These are phyloP conservation scores for Dictyostelium brefeldianum DNA, from an alignment of 78 protist species.

Conservation along the genomic window DNA sequence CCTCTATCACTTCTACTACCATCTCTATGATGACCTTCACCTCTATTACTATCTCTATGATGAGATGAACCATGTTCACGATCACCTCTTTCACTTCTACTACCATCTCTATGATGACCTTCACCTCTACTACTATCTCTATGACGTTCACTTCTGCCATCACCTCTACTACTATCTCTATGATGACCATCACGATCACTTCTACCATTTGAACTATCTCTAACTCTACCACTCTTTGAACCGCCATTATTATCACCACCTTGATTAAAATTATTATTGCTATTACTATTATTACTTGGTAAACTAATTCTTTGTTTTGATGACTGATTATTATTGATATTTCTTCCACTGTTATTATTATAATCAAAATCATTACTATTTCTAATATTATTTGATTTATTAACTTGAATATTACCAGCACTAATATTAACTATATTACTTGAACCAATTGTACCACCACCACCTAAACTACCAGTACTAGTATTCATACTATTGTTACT, in stretches of 20 bases:
- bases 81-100: background rate
- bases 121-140: background rate
- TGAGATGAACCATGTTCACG: constrained; percentile 3
- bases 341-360: background rate
- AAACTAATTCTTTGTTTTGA: background rate
- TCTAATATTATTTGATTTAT: background rate
- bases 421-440: constrained; percentile 19
- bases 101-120: background rate
- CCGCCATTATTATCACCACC: background rate
- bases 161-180: background rate
- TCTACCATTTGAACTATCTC: constrained; percentile 12
- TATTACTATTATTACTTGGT: background rate
- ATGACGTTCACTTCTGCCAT: background rate
- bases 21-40: background rate
- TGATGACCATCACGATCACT: background rate
- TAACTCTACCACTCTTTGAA: background rate
- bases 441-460: background rate
- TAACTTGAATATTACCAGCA: constrained; percentile 29
- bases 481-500: background rate
- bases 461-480: background rate
- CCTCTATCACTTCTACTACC: background rate
- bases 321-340: background rate
- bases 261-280: background rate
- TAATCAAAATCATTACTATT: background rate
- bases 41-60: background rate